A percentile compares a stretch with the other conserved stretches of the same genome.
phyloP scores from a whole-genome alignment of 257 asterid species.

The Thymus quinquecostatus region DNA sequence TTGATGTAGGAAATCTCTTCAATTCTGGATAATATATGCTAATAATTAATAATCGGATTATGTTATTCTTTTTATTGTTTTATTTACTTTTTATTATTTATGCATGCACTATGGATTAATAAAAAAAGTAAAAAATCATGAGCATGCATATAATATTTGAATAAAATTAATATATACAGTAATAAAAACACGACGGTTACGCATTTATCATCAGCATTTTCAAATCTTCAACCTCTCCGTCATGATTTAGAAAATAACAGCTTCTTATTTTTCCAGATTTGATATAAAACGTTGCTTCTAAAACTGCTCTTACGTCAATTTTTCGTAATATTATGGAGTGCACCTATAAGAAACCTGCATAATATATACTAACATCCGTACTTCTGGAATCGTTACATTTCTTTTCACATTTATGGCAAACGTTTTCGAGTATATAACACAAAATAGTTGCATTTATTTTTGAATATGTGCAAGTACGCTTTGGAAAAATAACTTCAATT shows the following conservation, averaged over 20 bases:
- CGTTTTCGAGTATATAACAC: too few relatives aligned
- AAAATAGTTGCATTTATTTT: too few relatives aligned
- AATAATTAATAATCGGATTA: too few relatives aligned
- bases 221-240: background rate
- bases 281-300: slow-evolving; percentile 24
- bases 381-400: too few relatives aligned
- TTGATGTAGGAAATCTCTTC: too few relatives aligned
- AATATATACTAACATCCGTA: background rate
- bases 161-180: background rate
- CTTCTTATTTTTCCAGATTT: background rate
- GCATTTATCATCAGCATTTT: slow-evolving; percentile 11
- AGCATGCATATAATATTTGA: too few relatives aligned
- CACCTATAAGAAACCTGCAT: background rate
- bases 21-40: background rate
- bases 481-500: too few relatives aligned
- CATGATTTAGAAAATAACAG: slow-evolving; percentile 5
- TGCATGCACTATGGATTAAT: too few relatives aligned
- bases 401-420: too few relatives aligned
- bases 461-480: too few relatives aligned
- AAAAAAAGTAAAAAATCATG: too few relatives aligned
- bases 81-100: background rate
- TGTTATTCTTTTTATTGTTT: too few relatives aligned
- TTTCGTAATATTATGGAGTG: background rate
- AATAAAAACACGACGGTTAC: background rate
- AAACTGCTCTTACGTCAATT: background rate